Evolutionary conservation across 2,329 filamentous ascomycete genomes (phyloP), one percentile per base, ranked within the genome.

Genomic region (Torrubiella hemipterigena): DNA sequence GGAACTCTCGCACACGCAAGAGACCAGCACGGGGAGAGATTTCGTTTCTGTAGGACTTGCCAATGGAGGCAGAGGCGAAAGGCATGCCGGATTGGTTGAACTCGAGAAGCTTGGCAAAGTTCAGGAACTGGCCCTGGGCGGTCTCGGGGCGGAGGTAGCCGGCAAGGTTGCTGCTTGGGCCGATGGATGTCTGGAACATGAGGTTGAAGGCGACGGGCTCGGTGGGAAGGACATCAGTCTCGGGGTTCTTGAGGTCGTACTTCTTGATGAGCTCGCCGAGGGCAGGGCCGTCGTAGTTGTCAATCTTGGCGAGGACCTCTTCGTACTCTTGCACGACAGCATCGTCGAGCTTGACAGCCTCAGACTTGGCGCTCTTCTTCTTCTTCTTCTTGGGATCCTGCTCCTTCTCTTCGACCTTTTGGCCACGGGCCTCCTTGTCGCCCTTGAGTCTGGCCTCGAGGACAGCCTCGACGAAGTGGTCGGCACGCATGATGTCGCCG

Each of bases 21-120:
- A 98, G 76, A 59, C 91, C 91, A 41, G 84, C 75, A 34, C 91
- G 76, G 8, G 91, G 91, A 1, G 91, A 95, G 46, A 98, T 95
- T 54, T 98, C 91, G 55, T 98, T 98, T 48, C 91, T 77, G 72
- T 94, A 96, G 2, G 89, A 95, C 61, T 94, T 94, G 59, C 91
- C 91, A 53, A 98, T 93, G 23, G 84, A 93, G 28, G 91, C 91
- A 30, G 89, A 96, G 11, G 91, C 91, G 51, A 98, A 96, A 17
- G 91, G 91, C 82, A 98, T 94, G 46, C 78, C 69, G 49, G 85
- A 76, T 59, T 93, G 83, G 65, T 95, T 96, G 67, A 87, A 96
- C 43, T 95, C 89, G 36, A 96, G 77, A 28, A 98, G 76, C 65
- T 95, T 95, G 46, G 81, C 76, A 57, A 98, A 98, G 61, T 93